These are phyloP conservation scores for Monilinia vaccinii-corymbosi DNA, from an alignment of 2,329 filamentous ascomycete genomes.

Conservation along the genomic window DNA sequence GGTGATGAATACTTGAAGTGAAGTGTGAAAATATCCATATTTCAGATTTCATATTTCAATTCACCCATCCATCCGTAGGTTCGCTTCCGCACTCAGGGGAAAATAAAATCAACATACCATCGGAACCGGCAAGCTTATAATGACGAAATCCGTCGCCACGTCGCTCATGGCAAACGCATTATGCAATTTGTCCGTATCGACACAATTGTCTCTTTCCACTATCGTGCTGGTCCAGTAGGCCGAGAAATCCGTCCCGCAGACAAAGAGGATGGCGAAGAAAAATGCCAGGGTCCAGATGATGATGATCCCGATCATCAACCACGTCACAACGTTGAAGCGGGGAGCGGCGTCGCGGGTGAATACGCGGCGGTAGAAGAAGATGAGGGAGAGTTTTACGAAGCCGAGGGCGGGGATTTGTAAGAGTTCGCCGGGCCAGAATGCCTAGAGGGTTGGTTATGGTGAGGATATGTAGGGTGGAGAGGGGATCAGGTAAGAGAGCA, in stretches of 20 bases:
- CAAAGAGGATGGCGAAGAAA: constrained; percentile 7
- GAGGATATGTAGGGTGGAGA: no score
- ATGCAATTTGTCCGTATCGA: constrained; percentile 1
- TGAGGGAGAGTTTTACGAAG: constrained; percentile 6
- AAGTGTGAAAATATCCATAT: background rate
- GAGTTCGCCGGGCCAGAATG: constrained; percentile 6
- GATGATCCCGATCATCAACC: background rate
- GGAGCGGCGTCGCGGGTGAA: constrained; percentile 1
- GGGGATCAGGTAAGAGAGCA: no score
- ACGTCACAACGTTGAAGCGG: background rate
- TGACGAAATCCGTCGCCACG: background rate
- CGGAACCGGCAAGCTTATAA: constrained; percentile 2
- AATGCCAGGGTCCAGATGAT: constrained; percentile 1
- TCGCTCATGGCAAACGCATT: constrained; percentile 8
- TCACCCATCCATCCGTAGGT: background rate
- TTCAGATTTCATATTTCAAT: background rate
- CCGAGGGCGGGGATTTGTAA: constrained; percentile 5
- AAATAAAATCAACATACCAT: background rate
- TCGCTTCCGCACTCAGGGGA: background rate
- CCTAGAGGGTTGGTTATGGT: background rate
- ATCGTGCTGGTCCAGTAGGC: constrained; percentile 2
- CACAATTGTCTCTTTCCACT: constrained; percentile 5
- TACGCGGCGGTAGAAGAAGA: constrained; percentile 6
- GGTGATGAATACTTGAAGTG: background rate
- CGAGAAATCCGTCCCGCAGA: background rate